Percentiles rank a stretch among this genome's conserved stretches.
These are phyloP conservation scores for Dendrobium officinale DNA, from an alignment of 106 monocot species.

Conservation along the genomic window DNA sequence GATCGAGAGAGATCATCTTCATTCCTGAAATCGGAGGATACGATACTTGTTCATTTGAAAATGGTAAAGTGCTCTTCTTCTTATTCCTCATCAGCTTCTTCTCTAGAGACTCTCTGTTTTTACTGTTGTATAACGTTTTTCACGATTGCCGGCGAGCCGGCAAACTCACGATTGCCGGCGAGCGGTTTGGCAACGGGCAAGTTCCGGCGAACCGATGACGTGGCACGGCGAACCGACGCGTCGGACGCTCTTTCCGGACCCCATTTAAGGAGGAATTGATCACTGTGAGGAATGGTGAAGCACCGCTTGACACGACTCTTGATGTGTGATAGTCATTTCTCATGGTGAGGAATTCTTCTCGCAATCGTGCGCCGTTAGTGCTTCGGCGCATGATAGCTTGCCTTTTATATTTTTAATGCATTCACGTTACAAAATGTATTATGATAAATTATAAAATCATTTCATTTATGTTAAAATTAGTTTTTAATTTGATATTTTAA, in stretches of 20 bases:
- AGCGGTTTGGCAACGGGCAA: not conserved
- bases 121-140: not conserved
- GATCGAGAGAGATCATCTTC: not conserved
- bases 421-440: too few relatives aligned
- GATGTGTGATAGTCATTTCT: not conserved
- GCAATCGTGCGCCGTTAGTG: not conserved
- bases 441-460: too few relatives aligned
- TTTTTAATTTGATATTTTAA: too few relatives aligned
- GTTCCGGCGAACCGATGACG: not conserved
- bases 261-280: not conserved
- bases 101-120: not conserved
- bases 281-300: not conserved
- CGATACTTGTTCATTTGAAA: not conserved
- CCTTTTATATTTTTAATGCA: not conserved
- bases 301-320: not conserved
- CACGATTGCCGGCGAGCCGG: too few relatives aligned
- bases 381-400: not conserved
- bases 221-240: not conserved
- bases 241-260: not conserved
- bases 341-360: not conserved
- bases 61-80: constrained; percentile 1
- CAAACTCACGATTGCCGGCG: not conserved
- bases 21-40: not conserved
- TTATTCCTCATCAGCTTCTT: not conserved
- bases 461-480: too few relatives aligned